Percentiles rank a stretch among this genome's conserved stretches.
Conservation (phyloP, 768 basidiomycete species). For the Candolleomyces eurysporus region DNA sequence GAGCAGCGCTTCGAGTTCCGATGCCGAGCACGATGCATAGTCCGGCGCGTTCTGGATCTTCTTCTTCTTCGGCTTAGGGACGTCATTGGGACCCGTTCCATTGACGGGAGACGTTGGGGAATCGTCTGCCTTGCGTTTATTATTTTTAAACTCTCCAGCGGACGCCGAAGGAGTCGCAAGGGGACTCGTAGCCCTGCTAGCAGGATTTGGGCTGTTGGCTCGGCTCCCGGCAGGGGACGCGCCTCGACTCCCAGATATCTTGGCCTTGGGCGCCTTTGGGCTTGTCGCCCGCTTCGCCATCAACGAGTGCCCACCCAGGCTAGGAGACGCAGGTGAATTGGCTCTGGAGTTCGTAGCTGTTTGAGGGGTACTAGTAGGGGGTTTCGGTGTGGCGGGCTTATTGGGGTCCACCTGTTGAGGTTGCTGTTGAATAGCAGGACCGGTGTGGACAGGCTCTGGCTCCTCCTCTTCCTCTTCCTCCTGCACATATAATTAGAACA, state of each 20-base stretch:
- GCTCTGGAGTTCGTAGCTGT: conserved; percentile 47
- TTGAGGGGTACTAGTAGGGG: conserved; percentile 29
- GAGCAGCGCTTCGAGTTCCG: conserved; percentile 65
- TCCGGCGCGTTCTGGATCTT: conserved; percentile 39
- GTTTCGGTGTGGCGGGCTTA: conserved; percentile 45
- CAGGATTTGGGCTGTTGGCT: conserved; percentile 45
- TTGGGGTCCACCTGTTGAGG: conserved; percentile 43
- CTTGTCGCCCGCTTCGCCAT: conserved; percentile 86
- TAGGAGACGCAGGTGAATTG: conserved; percentile 56
- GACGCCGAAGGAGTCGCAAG: conserved; percentile 21
- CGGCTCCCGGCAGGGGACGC: conserved; percentile 62
- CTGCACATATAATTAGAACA: conserved; percentile 27
- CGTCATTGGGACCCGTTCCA: conserved; percentile 13
- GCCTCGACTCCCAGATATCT: conserved; percentile 48
- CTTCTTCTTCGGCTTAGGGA: conserved; percentile 52
- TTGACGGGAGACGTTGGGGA: conserved; percentile 17
- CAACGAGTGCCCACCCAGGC: conserved; percentile 71
- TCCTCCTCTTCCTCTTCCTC: conserved; percentile 79
- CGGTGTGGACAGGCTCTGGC: conserved; percentile 39
- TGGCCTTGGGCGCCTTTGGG: conserved; percentile 66
- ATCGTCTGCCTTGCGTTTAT: conserved; percentile 50
- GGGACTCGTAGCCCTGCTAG: conserved; percentile 46
- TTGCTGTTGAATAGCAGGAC: conserved; percentile 47
- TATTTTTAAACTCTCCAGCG: conserved; percentile 16
- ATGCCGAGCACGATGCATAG: conserved; percentile 36